Base-by-base conservation (phyloP, 2,329 filamentous ascomycete species). In the Akanthomyces uredinophilus region DNA sequence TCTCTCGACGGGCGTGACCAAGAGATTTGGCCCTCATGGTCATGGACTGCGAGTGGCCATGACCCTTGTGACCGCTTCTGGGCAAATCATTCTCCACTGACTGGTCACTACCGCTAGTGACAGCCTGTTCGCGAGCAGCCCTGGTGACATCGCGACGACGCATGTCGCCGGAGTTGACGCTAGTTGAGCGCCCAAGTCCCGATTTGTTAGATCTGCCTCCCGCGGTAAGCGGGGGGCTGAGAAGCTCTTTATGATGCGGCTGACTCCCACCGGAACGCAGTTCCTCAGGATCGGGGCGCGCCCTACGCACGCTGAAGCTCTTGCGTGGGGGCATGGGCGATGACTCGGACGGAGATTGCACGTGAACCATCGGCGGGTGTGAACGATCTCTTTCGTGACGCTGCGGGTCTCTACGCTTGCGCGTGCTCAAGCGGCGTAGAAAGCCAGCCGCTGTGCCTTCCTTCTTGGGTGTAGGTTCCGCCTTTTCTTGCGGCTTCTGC, bases 371-470 rank as follows among this genome's bases (percentile, higher is more conserved):
- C 49, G 89, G 87, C 47, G 91, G 90, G 53, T 89, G 87, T 43
- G 89, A 88, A 14, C 87, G 83, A 65, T 85, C 86, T 68, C 79
- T 85, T 62, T 87, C 81, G 63, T 83, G 79, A 64, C 82, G 83
- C 75, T 84, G 85, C 67, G 81, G 83, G 67, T 90, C 91, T 73
- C 84, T 86, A 61, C 88, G 85, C 69, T 89, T 87, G 66, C 94
- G 86, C 8, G 95, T 98, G 77, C 94, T 98, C 73, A 99, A 93
- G 43, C 95, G 86, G 66, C 95, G 85, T 54, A 99, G 79, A 56
- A 99, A 80, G 32, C 93, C 91, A 29, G 87, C 90, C 41, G 93
- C 92, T 5, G 91, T 86, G 69, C 92, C 95, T 73, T 97, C 94
- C 74, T 95, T 96, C 78, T 91, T 93, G 55, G 79, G 79, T 5